phyloP scores from a whole-genome alignment of 2,329 filamentous ascomycete genomes.

The Neonectria ditissima region DNA sequence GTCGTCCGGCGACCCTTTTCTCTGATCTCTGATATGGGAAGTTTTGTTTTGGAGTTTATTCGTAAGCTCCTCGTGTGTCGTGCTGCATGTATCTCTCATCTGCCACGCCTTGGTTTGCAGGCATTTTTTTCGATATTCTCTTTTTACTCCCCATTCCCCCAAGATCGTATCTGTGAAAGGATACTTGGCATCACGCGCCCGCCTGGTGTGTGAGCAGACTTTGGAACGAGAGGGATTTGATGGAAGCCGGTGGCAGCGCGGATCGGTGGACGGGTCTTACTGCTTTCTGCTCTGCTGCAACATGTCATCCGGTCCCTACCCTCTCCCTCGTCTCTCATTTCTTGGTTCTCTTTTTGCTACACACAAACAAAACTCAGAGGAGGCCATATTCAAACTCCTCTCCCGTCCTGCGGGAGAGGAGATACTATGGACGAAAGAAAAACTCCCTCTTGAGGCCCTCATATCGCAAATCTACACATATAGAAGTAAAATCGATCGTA shows the following conservation, averaged over 20 bases:
- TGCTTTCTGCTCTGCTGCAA: conserved; percentile 48
- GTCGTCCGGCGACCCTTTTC: conserved; percentile 27
- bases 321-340: conserved; percentile 22
- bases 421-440: conserved; percentile 19
- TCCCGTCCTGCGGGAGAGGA: not conserved
- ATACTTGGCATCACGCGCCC: conserved; percentile 34
- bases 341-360: conserved; percentile 34
- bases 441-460: conserved; percentile 21
- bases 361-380: conserved; percentile 37
- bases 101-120: conserved; percentile 40
- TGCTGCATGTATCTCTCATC: conserved; percentile 40
- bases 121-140: conserved; percentile 33
- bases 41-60: conserved; percentile 45
- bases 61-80: conserved; percentile 37
- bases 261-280: conserved; percentile 42
- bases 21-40: conserved; percentile 34
- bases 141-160: conserved; percentile 19
- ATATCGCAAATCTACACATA: conserved; percentile 25
- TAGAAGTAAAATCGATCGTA: conserved; percentile 36
- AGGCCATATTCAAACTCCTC: conserved; percentile 14
- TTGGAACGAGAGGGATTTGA: conserved; percentile 37
- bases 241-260: conserved; percentile 40
- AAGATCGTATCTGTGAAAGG: conserved; percentile 33
- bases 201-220: conserved; percentile 34
- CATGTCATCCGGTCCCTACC: conserved; percentile 43